Evolutionary conservation across 805 yeast genomes (phyloP), one percentile per base, ranked within the genome.

Genomic region (Groenewaldozyma salmanticensis): DNA sequence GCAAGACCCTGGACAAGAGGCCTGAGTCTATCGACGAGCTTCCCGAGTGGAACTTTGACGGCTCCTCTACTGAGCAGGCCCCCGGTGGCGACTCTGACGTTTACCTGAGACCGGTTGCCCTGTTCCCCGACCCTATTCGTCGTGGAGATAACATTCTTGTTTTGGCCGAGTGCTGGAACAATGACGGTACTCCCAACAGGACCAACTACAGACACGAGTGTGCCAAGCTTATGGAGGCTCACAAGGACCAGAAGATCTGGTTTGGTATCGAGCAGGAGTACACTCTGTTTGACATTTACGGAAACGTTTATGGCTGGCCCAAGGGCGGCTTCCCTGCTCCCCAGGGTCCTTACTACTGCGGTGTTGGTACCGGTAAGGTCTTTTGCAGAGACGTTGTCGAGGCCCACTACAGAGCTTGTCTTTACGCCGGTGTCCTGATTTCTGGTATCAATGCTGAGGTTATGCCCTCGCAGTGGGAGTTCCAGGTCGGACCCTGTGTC

Each of bases 391-490:
- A 92, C 64, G 87, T 90, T 43, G 87, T 92, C 57, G 98, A 90
- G 75, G 97, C 98, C 45, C 98, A 90, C 74, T 92, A 92, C 82
- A 81, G 92, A 66, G 98, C 98, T 48, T 88, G 96, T 73, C 72
- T 90, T 51, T 81, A 84, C 64, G 81, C 97, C 51, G 97, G 97
- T 61, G 66, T 90, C 57, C 71, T 74, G 62, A 80, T 90, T 53
- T 81, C 95, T 40, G 98, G 98, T 73, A 88, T 92, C 66, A 90
- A 92, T 67, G 98, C 97, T 56, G 98, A 90, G 75, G 98, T 90
- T 51, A 92, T 90, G 97, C 98, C 98, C 46, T 87, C 96, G 47
- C 98, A 90, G 75, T 90, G 98, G 98, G 98, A 90, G 74, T 90
- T 84, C 84, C 98, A 90, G 75, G 97, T 90, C 54, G 98, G 98